These are phyloP conservation scores for Phialophora verrucosa DNA, from an alignment of 2,329 filamentous ascomycete genomes.

Conservation along the genomic window DNA sequence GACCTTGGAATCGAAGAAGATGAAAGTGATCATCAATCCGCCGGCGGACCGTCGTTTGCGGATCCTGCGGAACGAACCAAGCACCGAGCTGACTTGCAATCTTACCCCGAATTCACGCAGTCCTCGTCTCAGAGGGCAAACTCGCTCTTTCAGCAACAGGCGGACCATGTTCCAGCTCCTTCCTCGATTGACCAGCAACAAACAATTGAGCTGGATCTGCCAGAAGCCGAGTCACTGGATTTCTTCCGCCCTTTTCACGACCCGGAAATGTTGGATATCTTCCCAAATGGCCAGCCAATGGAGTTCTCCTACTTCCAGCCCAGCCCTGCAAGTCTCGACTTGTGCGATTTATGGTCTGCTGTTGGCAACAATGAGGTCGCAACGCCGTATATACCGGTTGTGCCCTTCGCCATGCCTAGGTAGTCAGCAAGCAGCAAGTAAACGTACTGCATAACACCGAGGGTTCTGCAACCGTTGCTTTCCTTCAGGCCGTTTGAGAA, in stretches of 20 bases:
- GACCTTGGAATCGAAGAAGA: constrained; percentile 13
- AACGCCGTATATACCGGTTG: neutral
- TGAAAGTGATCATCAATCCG: neutral
- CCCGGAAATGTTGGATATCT: constrained; percentile 21
- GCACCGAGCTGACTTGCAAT: neutral
- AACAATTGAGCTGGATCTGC: neutral
- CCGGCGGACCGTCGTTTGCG: neutral
- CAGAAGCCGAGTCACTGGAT: neutral
- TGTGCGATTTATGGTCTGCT: constrained; percentile 6
- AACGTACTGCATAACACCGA: neutral
- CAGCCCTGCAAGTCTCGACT: constrained; percentile 1
- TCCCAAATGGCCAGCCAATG: constrained; percentile 16
- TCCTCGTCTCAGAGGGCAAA: neutral
- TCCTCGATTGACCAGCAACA: neutral
- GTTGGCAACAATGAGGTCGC: neutral
- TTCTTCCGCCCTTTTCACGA: constrained; percentile 20
- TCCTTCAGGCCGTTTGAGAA: no score
- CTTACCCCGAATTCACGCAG: neutral
- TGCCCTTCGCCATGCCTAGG: neutral
- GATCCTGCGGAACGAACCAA: neutral
- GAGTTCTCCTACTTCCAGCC: constrained; percentile 11
- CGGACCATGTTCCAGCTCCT: neutral
- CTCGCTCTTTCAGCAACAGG: neutral
- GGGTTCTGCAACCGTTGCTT: no score
- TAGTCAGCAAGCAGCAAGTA: neutral